Conservation (phyloP, 2,329 filamentous ascomycete genomes). For the Ceratocystis lukuohia region DNA sequence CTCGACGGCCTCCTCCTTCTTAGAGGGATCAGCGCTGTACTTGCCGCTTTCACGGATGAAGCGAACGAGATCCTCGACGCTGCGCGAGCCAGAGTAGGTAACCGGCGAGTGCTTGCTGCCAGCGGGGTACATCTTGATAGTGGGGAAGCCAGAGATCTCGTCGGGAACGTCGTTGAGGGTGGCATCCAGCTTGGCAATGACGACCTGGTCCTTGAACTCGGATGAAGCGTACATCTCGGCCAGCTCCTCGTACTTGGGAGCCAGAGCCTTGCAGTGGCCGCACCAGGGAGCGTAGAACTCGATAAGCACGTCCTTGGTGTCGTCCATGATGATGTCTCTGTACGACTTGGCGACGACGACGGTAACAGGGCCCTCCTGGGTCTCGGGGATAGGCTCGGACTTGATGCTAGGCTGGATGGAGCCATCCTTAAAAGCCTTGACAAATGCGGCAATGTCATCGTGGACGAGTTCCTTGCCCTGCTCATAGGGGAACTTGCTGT, state of each 20-base stretch:
- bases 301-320: constrained; percentile 90
- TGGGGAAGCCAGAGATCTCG: constrained; percentile 94
- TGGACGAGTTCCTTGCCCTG: constrained; percentile 65
- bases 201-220: constrained; percentile 68
- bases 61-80: constrained; percentile 76
- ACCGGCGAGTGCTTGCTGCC: constrained; percentile 74
- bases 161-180: constrained; percentile 94
- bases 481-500: constrained; percentile 93
- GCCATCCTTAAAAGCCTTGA: constrained; percentile 70
- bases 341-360: constrained; percentile 90
- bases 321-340: constrained; percentile 78
- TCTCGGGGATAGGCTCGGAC: constrained; percentile 92
- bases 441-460: constrained; percentile 62
- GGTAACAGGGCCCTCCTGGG: constrained; percentile 75
- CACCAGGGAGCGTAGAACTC: constrained; percentile 99
- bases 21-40: constrained; percentile 56
- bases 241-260: constrained; percentile 92
- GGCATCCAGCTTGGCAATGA: constrained; percentile 95
- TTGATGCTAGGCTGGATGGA: constrained; percentile 95
- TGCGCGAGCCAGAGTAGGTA: constrained; percentile 77
- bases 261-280: constrained; percentile 97
- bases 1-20: constrained; percentile 41
- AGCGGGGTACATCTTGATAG: constrained; percentile 94
- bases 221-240: constrained; percentile 61
- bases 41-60: constrained; percentile 96